Base-by-base conservation (phyloP, 371 early-diverging fungal genomes). In the Mortierella sp. region DNA sequence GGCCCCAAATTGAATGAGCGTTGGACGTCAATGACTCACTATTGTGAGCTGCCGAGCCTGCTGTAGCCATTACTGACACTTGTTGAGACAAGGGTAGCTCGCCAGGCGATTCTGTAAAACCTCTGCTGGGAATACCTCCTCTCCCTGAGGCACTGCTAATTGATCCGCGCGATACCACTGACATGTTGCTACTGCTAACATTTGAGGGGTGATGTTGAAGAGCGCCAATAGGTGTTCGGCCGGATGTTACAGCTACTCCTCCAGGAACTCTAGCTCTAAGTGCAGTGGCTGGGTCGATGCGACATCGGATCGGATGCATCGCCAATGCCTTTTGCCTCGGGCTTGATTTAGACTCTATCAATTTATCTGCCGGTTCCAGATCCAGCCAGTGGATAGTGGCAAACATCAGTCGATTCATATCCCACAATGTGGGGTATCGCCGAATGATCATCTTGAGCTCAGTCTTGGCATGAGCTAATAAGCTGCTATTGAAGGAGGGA, bases 311-410 rank as follows among this genome's bases (percentile, higher is more conserved):
- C 6, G 81, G 81, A 38, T 75, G 72, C 61, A 81, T 81, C 7
- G 81, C 81, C 45, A 63, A 24, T 0, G 62, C 19, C 33, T 55
- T 75, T 33, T 76, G 64, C 47, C 66, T 59, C 2, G 69, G 41
- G 28, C 69, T 58, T 21, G 47, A 10, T 38, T 47, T 72, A 8
- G 58, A 19, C n/a, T 32, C n/a, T 2, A 45, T 65, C 40, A 75
- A n/a, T 13, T 61, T 36, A 21, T 47, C 58, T 9, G 76, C 72
- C 7, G 81, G 81, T 41, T 81, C 81, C 28, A 81, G 40, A n/a
- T 81, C 81, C 41, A 81, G 60, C 81, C 81, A 81, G 32, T 81
- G 81, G 21, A 81, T 64, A 21, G 72, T 81, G 24, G 76, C 65
- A 62, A 81, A 81, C 28, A 81, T 63, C 15, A 81, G 61, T 38